A percentile compares a stretch with the other conserved stretches of the same genome.
Conservation (phyloP, 441 rosid species). For the Manihot esculenta region DNA sequence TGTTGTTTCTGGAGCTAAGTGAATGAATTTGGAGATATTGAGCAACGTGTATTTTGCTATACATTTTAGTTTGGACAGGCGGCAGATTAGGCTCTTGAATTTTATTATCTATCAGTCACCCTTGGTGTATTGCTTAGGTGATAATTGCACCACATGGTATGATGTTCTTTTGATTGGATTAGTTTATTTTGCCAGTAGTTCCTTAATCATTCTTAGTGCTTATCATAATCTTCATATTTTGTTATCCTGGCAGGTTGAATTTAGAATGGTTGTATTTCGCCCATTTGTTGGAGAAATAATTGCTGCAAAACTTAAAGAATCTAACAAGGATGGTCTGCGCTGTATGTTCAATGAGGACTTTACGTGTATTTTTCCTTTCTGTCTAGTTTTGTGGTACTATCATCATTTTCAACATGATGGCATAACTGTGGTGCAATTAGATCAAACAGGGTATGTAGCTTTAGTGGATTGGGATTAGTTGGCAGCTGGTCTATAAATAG, state of each 20-base stretch:
- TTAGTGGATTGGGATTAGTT: not conserved
- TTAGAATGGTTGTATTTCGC: constrained; percentile 75
- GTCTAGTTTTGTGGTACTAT: not conserved
- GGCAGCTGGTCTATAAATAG: not conserved
- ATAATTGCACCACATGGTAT: not conserved
- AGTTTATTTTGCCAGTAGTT: not conserved
- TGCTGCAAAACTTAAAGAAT: constrained; percentile 67
- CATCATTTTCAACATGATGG: not conserved
- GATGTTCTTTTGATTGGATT: not conserved
- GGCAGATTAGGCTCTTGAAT: not conserved
- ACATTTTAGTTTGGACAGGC: no score
- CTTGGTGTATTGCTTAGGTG: not conserved
- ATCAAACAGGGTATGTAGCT: not conserved
- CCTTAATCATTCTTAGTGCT: not conserved
- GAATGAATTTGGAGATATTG: not conserved
- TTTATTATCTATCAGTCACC: not conserved
- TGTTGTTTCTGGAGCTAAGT: not conserved
- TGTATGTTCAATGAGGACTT: constrained; percentile 37
- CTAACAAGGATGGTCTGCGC: constrained; percentile 59
- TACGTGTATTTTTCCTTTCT: not conserved
- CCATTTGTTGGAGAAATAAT: constrained; percentile 85
- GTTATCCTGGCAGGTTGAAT: constrained; percentile 48
- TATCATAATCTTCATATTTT: not conserved
- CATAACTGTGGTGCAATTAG: not conserved
- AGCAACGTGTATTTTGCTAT: no score